Base-by-base conservation (phyloP, 1,284 basidiomycete species). In the Schizophyllum amplum region DNA sequence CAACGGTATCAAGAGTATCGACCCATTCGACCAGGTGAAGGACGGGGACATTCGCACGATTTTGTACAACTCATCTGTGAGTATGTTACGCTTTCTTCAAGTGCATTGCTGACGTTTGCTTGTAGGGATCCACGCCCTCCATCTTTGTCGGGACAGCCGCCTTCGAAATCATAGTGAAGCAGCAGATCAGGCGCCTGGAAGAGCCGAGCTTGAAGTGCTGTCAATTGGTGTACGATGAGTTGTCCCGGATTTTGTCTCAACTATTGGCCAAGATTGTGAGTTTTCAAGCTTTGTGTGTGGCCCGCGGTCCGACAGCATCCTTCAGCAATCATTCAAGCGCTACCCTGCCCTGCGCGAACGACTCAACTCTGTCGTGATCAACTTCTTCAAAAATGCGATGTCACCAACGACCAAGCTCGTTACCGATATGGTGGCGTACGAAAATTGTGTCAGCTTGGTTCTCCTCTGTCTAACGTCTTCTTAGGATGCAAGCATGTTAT, bases 11-110 rank as follows among this genome's bases (percentile, higher is more conserved):
- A 95, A 90, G 79, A 85, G 79, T 61, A 94, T 98, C 67, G 96
- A 99, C 77, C 96, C 96, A 1, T 99, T 98, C 67, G 96, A 99
- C 72, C 92, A 95, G 73, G 92, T 98, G 61, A 98, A 98, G 74
- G 96, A 99, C 69, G 92, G 94, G 24, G 96, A 99, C 73, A 98
- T 99, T 69, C 82, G 96, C 52, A 94, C 87, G 1, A 90, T 97
- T 64, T 72, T 98, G 55, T 99, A 98, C 78, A 99, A 98, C 75
- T 97, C 95, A 60, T 96, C 93, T 24, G 90, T 91, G 61, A 64
- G 86, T 79, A 51, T 23, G 15, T 24, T 52, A 53, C 17, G 24
- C 27, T 55, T 17, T 27, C n/a, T 27, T 13, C 22, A 3, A 15
- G 55, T 56, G 20, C 23, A 65, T 27, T 54, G n/a, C 49, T 58